phyloP scores from a whole-genome alignment of 768 basidiomycete genomes.

The Phylloporus rhodoxanthus region DNA sequence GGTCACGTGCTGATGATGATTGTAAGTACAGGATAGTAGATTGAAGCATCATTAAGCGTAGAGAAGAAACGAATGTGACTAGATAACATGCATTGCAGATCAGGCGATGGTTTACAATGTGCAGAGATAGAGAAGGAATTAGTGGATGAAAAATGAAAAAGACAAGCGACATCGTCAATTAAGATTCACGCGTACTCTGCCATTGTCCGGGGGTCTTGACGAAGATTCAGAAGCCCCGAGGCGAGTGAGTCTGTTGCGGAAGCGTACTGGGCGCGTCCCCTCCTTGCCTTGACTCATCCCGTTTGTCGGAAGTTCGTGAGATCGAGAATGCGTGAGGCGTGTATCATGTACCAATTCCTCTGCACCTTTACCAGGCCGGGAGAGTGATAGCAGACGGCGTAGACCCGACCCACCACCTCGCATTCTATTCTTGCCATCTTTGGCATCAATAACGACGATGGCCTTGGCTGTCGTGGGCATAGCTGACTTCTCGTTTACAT shows the following conservation, averaged over 20 bases:
- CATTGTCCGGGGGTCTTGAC: constrained; percentile 28
- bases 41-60: neutral
- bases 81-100: constrained; percentile 21
- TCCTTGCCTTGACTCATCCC: constrained; percentile 20
- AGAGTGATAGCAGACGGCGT: constrained; percentile 30
- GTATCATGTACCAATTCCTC: constrained; percentile 25
- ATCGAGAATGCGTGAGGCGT: constrained; percentile 20
- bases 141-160: neutral
- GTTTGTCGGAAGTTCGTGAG: constrained; percentile 23
- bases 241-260: constrained; percentile 27
- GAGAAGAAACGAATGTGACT: constrained; percentile 8
- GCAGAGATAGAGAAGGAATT: constrained; percentile 16
- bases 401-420: constrained; percentile 29
- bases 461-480: constrained; percentile 54
- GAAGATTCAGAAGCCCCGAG: constrained; percentile 25
- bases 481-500: constrained; percentile 24
- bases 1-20: constrained; percentile 16
- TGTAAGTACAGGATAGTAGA: too few species aligned
- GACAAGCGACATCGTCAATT: constrained; percentile 20
- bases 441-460: constrained; percentile 54
- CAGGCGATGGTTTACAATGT: constrained; percentile 23
- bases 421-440: constrained; percentile 35
- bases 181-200: constrained; percentile 34
- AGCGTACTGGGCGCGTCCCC: constrained; percentile 20
- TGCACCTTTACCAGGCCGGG: constrained; percentile 27